phyloP scores from a whole-genome alignment of 441 rosid species.

The Corymbia calophylla region DNA sequence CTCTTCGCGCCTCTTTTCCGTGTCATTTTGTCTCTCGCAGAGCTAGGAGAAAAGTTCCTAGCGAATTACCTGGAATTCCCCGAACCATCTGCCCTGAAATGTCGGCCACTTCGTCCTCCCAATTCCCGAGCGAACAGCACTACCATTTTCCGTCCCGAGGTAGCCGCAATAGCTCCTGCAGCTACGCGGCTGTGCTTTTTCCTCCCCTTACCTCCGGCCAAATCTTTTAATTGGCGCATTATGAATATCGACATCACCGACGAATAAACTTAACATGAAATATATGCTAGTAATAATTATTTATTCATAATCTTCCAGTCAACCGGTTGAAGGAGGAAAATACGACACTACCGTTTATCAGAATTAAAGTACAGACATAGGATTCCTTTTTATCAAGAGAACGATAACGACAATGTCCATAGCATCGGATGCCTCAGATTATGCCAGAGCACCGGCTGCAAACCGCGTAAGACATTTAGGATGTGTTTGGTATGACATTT shows the following conservation, averaged over 20 bases:
- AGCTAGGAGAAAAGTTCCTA: neutral
- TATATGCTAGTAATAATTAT: no score
- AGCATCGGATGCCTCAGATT: neutral
- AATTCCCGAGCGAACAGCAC: neutral
- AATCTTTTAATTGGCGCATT: neutral
- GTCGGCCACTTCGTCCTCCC: no score
- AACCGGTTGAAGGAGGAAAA: neutral
- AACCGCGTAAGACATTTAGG: neutral
- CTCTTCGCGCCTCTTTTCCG: neutral
- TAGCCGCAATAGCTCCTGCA: neutral
- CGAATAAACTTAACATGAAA: no score
- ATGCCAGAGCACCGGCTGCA: conserved; percentile 10
- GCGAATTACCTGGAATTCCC: neutral
- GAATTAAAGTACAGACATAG: fast-evolving
- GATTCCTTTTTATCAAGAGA: neutral
- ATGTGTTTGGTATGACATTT: no score
- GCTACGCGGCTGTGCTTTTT: neutral
- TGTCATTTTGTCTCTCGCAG: neutral
- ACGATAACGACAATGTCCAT: neutral
- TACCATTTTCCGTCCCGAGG: neutral
- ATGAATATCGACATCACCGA: no score
- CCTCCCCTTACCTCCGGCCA: neutral
- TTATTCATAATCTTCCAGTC: no score
- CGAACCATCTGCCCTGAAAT: no score
- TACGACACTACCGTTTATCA: neutral